Evolutionary conservation across 176 grass and related monocot species (phyloP), one percentile per base, ranked within the genome.

Genomic region (Avena eriantha): DNA sequence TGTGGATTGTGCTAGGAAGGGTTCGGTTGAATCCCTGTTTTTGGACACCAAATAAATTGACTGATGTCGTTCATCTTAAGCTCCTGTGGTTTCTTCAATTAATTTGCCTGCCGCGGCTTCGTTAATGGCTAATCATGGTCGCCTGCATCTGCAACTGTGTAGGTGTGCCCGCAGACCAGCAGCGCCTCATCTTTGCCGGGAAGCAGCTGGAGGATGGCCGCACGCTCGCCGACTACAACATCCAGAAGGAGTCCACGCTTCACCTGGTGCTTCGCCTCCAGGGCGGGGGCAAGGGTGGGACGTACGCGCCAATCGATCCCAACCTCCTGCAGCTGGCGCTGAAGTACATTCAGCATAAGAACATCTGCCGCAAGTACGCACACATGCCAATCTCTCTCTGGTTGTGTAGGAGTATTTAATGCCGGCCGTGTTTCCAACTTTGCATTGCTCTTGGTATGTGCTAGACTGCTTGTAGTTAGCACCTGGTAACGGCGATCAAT

Each of bases 221-320:
- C 74, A 97, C 93, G 13, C 80, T 98, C 4, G 95, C 93, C 0
- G 93, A 97, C 86, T 95, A 98, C 87, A 98, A 92, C 91, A 98
- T 98, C 79, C 95, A 98, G 80, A 95, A 98, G 92, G 95, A 97
- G 82, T 97, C 91, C 24, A 95, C 95, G 57, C 87, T 97, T 21
- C 93, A 93, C 86, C 77, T 97, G 49, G 93, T 95, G 4, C 95
- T 95, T 6, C 93, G 95, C 76, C 95, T 97, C 22, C 92, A 91
- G 16, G 91, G 93, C 77, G 47, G 73, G 23, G 73, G 72, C 24
- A 76, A 76, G 15, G 73, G 73, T 31, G 69, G 69, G 10, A 47
- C 39, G 39, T 73, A 73, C 69, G 39, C 69, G 11, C 0, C 6
- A 0, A 72, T 73, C n/a, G 69, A 73, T n/a, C 69, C 69, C 69